A percentile compares a stretch with the other conserved stretches of the same genome.
These are phyloP conservation scores for Heterobasidion occidentale DNA, from an alignment of 1,284 basidiomycete genomes.

Conservation along the genomic window DNA sequence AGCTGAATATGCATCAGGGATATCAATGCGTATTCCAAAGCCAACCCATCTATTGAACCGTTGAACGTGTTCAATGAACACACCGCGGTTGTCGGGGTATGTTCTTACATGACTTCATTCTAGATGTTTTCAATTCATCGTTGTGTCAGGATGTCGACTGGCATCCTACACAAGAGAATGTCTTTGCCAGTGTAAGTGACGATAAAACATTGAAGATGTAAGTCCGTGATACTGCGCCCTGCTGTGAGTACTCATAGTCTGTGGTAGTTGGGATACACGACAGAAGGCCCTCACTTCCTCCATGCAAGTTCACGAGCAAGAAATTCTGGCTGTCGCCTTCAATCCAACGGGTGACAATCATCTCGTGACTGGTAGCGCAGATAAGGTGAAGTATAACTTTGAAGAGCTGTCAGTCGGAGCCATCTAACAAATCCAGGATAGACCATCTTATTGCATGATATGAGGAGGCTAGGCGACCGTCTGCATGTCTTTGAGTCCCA, in stretches of 20 bases:
- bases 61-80: conserved; percentile 82
- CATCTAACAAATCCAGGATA: conserved; percentile 23
- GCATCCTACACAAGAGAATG: conserved; percentile 78
- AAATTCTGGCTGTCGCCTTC: conserved; percentile 90
- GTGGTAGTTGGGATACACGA: conserved; percentile 88
- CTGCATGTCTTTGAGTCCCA: conserved; percentile 92
- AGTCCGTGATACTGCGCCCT: conserved; percentile 18
- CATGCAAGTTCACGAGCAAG: conserved; percentile 83
- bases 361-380: conserved; percentile 89
- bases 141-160: conserved; percentile 86
- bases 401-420: not conserved
- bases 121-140: conserved; percentile 1
- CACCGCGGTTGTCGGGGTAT: conserved; percentile 81
- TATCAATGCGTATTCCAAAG: conserved; percentile 83
- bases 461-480: conserved; percentile 73
- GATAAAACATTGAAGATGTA: conserved; percentile 93
- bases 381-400: conserved; percentile 57
- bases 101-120: conserved; percentile 19
- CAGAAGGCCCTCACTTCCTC: conserved; percentile 62
- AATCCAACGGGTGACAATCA: conserved; percentile 80
- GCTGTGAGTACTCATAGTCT: not conserved
- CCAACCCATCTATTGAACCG: conserved; percentile 74
- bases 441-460: conserved; percentile 89
- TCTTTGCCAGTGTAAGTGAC: conserved; percentile 96
- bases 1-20: conserved; percentile 53